phyloP scores from a whole-genome alignment of 345 rosid genomes.

The Conringia planisiliqua region DNA sequence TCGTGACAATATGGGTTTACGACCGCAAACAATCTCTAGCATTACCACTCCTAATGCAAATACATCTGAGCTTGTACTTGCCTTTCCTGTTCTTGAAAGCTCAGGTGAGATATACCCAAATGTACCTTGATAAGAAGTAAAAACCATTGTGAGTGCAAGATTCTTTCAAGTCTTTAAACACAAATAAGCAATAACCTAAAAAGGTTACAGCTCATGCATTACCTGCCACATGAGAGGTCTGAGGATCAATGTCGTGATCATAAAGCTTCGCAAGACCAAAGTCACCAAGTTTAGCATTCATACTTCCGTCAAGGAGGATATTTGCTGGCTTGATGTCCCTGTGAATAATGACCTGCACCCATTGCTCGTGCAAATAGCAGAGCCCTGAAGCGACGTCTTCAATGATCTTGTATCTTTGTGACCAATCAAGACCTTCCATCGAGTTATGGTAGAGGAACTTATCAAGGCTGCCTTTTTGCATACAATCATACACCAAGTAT shows the following conservation, averaged over 20 bases:
- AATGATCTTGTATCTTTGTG: slow-evolving; percentile 38
- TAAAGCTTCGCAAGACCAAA: slow-evolving; percentile 68
- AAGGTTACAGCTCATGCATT: not conserved
- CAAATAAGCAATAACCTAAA: not conserved
- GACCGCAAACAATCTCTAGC: slow-evolving; percentile 55
- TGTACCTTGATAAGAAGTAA: slow-evolving; percentile 39
- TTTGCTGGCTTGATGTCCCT: slow-evolving; percentile 71
- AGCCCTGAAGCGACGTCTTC: slow-evolving; percentile 55
- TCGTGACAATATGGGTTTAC: slow-evolving; percentile 1
- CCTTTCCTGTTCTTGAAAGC: slow-evolving; percentile 57
- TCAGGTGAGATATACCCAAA: slow-evolving; percentile 75
- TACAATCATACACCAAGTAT: slow-evolving; percentile 56
- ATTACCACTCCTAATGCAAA: slow-evolving; percentile 50
- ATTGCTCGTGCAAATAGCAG: slow-evolving; percentile 18
- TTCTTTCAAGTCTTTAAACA: not conserved
- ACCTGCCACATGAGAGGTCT: slow-evolving; percentile 45
- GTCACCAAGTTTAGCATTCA: slow-evolving; percentile 65
- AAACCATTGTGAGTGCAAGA: not conserved
- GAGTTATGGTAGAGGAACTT: slow-evolving; percentile 32
- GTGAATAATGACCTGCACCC: slow-evolving; percentile 67
- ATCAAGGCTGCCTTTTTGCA: slow-evolving; percentile 62
- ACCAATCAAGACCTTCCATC: slow-evolving; percentile 44
- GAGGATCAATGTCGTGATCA: slow-evolving; percentile 52
- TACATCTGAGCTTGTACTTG: slow-evolving; percentile 59
- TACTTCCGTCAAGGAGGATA: slow-evolving; percentile 50